Conservation (phyloP, 176 grass and related monocot species). For the Bolboschoenus planiculmis region DNA sequence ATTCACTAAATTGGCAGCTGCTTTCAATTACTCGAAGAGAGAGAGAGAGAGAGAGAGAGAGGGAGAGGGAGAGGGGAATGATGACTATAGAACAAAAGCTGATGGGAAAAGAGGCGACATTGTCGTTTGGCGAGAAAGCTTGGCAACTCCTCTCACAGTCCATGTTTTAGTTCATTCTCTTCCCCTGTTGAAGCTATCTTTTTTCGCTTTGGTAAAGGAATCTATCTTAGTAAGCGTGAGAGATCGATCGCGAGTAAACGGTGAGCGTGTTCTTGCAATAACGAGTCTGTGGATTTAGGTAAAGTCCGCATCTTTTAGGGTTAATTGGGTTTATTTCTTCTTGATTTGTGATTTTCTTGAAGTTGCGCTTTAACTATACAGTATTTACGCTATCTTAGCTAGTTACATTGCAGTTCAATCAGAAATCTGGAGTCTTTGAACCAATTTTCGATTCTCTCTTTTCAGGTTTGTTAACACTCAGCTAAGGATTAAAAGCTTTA, state of each 20-base stretch:
- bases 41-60: neutral
- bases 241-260: neutral
- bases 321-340: neutral
- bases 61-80: neutral
- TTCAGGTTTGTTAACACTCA: neutral
- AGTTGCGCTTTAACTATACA: neutral
- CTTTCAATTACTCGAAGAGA: too few species aligned
- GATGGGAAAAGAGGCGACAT: constrained; percentile 16
- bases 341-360: constrained; percentile 6
- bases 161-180: neutral
- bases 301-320: neutral
- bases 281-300: neutral
- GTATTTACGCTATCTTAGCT: neutral
- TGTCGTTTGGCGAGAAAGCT: constrained; percentile 17
- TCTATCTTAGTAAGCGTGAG: neutral
- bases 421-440: neutral
- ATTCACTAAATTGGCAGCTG: too few species aligned
- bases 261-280: neutral
- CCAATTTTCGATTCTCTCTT: neutral
- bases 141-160: neutral
- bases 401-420: neutral
- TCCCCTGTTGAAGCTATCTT: neutral
- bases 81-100: neutral
- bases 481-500: neutral
- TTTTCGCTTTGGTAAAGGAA: neutral